These are phyloP conservation scores for Datisca glomerata DNA, from an alignment of 306 rosid species.

Conservation along the genomic window DNA sequence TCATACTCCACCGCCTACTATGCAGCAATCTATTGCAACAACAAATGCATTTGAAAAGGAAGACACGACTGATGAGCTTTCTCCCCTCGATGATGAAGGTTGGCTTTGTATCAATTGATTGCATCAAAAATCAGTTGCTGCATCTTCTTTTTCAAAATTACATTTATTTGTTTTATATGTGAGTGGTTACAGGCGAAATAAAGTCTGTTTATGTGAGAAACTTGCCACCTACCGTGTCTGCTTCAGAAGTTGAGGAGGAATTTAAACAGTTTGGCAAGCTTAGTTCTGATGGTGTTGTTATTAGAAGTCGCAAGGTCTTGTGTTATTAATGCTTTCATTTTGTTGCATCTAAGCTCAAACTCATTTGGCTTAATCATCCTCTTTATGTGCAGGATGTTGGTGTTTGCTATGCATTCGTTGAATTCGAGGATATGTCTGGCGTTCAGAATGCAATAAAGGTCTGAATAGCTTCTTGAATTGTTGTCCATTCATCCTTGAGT, in stretches of 20 bases:
- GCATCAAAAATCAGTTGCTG: too few relatives aligned
- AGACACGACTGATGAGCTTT: conserved; percentile 27
- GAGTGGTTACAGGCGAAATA: conserved; percentile 43
- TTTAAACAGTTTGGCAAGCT: conserved; percentile 74
- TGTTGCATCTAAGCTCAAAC: conserved; percentile 2
- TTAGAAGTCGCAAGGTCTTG: conserved; percentile 87
- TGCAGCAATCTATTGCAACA: conserved; percentile 20
- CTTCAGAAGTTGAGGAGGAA: conserved; percentile 74
- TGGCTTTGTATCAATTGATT: not conserved
- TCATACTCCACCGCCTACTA: conserved; percentile 14
- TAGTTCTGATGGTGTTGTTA: conserved; percentile 72
- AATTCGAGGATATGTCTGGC: conserved; percentile 75
- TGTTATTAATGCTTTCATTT: not conserved
- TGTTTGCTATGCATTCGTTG: conserved; percentile 93
- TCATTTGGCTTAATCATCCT: conserved; percentile 13
- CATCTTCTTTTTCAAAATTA: not conserved
- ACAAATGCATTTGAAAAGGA: conserved; percentile 19
- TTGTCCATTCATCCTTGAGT: not conserved
- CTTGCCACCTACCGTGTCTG: conserved; percentile 62
- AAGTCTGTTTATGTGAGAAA: conserved; percentile 92
- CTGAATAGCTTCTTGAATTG: not conserved
- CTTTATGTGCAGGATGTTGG: conserved; percentile 77
- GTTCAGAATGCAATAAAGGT: conserved; percentile 94
- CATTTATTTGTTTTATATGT: not conserved
- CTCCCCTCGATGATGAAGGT: conserved; percentile 36